Percentiles rank a stretch among this genome's conserved stretches.
These are phyloP conservation scores for Basipetospora sp. DNA, from an alignment of 2,329 filamentous ascomycete species.

Conservation along the genomic window DNA sequence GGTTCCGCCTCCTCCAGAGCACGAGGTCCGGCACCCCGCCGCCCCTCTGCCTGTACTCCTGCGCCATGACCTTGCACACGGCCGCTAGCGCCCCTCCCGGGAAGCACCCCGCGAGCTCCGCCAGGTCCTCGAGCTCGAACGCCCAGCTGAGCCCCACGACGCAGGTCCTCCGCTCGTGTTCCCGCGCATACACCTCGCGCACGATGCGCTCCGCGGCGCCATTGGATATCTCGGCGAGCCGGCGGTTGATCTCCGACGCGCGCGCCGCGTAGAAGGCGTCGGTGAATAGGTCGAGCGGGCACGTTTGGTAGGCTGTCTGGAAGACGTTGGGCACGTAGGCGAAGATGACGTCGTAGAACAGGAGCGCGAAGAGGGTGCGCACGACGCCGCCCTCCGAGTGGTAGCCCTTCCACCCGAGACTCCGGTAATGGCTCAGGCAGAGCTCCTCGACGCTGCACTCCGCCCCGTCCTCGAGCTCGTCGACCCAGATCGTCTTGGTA, in stretches of 20 bases:
- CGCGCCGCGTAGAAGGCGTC: slow-evolving; percentile 80
- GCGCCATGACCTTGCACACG: slow-evolving; percentile 84
- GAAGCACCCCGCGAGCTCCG: slow-evolving; percentile 68
- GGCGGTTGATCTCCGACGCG: slow-evolving; percentile 77
- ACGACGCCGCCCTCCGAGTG: slow-evolving; percentile 85
- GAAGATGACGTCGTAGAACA: slow-evolving; percentile 90
- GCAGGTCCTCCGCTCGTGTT: slow-evolving; percentile 60
- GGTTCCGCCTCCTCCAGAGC: slow-evolving; percentile 51
- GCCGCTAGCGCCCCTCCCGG: slow-evolving; percentile 64
- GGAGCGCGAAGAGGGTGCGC: slow-evolving; percentile 75
- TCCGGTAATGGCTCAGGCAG: slow-evolving; percentile 76
- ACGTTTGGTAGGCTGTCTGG: slow-evolving; percentile 88
- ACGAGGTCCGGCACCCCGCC: slow-evolving; percentile 87
- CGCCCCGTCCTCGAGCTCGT: slow-evolving; percentile 51
- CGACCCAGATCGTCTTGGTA: slow-evolving; percentile 76
- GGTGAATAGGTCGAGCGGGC: slow-evolving; percentile 80
- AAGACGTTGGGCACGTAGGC: slow-evolving; percentile 92
- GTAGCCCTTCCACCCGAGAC: slow-evolving; percentile 82
- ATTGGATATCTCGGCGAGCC: slow-evolving; percentile 76
- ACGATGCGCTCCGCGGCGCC: slow-evolving; percentile 57
- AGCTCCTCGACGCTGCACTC: slow-evolving; percentile 87
- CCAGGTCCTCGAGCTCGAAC: slow-evolving; percentile 62
- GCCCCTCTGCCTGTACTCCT: slow-evolving; percentile 78
- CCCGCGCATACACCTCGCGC: slow-evolving; percentile 48
- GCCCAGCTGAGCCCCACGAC: slow-evolving; percentile 89